Percentiles rank a stretch among this genome's conserved stretches.
Conservation (phyloP, 306 rosid genomes). For the Sesbania bispinosa region DNA sequence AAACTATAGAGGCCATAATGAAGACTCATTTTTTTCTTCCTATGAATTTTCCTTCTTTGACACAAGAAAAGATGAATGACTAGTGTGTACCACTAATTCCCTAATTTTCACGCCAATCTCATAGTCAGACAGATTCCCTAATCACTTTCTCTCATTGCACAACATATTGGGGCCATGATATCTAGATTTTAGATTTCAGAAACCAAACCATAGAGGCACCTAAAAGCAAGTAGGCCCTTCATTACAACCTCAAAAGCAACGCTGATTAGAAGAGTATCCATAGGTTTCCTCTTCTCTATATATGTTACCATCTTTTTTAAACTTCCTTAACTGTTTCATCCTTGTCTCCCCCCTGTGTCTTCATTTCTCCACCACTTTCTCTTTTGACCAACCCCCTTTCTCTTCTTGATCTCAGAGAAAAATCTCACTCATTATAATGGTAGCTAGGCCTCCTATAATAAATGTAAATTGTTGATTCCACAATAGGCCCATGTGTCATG, state of each 20-base stretch:
- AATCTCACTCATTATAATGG: conserved; percentile 20
- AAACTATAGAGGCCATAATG: too few species aligned
- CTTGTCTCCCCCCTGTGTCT: conserved; percentile 33
- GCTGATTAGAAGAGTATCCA: conserved; percentile 45
- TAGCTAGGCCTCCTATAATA: conserved; percentile 35
- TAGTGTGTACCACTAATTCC: too few species aligned
- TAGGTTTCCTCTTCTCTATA: conserved; percentile 34
- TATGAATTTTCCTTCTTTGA: too few species aligned
- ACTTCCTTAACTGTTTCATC: conserved; percentile 32
- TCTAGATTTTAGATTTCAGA: conserved; percentile 26
- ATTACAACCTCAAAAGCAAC: conserved; percentile 57
- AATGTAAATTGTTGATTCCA: conserved; percentile 9
- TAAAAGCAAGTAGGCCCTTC: conserved; percentile 39
- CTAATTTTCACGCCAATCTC: conserved; percentile 26
- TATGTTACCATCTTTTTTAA: conserved; percentile 23
- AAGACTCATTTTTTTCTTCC: too few species aligned
- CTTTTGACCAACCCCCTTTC: conserved; percentile 46
- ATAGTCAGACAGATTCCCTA: conserved; percentile 17
- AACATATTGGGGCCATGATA: conserved; percentile 6
- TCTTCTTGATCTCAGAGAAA: conserved; percentile 19
- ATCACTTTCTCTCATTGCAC: conserved; percentile 7
- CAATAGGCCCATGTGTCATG: conserved; percentile 39
- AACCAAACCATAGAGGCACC: conserved; percentile 33
- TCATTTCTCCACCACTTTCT: conserved; percentile 43
- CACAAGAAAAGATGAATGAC: too few species aligned